These are phyloP conservation scores for Umbilicus rupestris DNA, from an alignment of 164 flowering plant species.

Conservation along the genomic window DNA sequence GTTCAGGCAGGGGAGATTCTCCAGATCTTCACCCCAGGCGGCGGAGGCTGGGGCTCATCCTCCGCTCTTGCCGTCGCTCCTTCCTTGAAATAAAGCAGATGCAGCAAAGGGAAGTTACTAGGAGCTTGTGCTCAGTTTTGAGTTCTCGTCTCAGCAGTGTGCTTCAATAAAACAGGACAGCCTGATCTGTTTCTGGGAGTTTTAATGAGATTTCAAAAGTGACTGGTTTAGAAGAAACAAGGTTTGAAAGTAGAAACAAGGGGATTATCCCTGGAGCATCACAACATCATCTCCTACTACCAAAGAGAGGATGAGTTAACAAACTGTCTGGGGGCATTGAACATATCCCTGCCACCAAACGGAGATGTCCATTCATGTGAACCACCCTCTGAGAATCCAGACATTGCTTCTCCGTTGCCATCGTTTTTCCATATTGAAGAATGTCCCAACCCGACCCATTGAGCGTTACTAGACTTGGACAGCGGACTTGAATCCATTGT, in stretches of 20 bases:
- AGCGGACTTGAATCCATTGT: conserved; percentile 33
- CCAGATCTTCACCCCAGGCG: conserved; percentile 89
- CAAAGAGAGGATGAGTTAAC: conserved; percentile 57
- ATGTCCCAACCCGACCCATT: conserved; percentile 36
- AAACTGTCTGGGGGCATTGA: conserved; percentile 57
- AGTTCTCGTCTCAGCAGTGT: too few species aligned
- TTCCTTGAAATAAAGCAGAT: too few species aligned
- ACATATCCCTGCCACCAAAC: conserved; percentile 56
- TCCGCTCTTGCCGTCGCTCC: too few species aligned
- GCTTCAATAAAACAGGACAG: too few species aligned
- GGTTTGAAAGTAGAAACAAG: too few species aligned
- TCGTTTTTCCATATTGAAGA: conserved; percentile 35
- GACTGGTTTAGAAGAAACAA: too few species aligned
- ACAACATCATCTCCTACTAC: too few species aligned
- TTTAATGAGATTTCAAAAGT: too few species aligned
- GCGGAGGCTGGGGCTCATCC: conserved; percentile 81
- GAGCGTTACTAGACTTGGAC: conserved; percentile 24
- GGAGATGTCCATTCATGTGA: conserved; percentile 69
- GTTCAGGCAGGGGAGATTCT: conserved; percentile 77
- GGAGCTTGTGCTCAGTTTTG: too few species aligned
- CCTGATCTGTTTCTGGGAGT: too few species aligned
- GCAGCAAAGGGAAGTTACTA: too few species aligned
- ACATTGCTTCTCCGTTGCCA: conserved; percentile 3
- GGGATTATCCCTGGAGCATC: too few species aligned
- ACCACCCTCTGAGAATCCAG: conserved; percentile 20